phyloP scores from a whole-genome alignment of 208 protist genomes.

The Wallacemonas rigidus region DNA sequence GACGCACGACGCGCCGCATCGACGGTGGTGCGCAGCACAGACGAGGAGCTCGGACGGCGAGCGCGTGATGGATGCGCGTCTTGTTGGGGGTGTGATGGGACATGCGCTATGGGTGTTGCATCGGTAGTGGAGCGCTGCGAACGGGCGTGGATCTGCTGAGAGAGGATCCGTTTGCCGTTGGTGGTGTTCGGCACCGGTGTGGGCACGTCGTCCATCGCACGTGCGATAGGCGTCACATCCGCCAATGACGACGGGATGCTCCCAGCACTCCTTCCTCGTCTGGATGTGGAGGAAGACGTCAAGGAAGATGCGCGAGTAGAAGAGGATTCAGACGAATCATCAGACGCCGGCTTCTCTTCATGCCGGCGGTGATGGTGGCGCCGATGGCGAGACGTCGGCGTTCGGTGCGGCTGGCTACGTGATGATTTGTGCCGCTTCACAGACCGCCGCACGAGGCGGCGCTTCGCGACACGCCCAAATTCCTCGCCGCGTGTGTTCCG shows the following conservation, averaged over 20 bases:
- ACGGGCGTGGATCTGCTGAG: neutral
- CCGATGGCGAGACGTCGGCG: neutral
- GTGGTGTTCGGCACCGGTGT: slow-evolving; percentile 14
- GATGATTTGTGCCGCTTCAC: slow-evolving; percentile 9
- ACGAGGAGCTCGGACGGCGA: neutral
- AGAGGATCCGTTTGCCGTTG: slow-evolving; percentile 16
- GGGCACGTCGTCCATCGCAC: neutral
- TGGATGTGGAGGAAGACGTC: neutral
- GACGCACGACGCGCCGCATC: slow-evolving; percentile 5
- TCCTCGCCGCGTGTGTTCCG: neutral
- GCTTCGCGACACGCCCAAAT: neutral
- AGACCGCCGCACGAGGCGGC: neutral
- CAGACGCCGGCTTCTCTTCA: neutral
- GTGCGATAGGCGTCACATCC: neutral
- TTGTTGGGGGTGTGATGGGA: neutral
- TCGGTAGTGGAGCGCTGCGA: neutral
- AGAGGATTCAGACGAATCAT: neutral
- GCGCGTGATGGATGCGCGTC: neutral
- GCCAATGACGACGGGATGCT: slow-evolving; percentile 14
- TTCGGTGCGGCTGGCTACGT: neutral
- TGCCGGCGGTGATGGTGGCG: neutral
- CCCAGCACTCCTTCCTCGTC: neutral
- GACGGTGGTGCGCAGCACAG: slow-evolving; percentile 5
- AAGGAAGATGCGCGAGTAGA: neutral
- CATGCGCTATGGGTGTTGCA: neutral